Percentiles rank a stretch among this genome's conserved stretches.
Conservation (phyloP, 176 grass and related monocot species). For the Oryza coarctata region DNA sequence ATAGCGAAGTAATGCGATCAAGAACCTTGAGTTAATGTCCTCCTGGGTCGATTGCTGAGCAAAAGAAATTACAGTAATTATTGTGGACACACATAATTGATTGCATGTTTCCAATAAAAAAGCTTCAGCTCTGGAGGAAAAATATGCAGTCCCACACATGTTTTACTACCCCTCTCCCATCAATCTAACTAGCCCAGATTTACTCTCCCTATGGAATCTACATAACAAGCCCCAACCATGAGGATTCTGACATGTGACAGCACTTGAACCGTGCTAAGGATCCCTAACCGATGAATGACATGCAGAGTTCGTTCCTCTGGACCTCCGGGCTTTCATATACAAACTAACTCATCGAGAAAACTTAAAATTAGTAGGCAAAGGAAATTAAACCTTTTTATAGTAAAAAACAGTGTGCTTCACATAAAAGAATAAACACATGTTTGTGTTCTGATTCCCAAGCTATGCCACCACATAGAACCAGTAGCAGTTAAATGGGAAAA, state of each 20-base stretch:
- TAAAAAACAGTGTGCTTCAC: neutral
- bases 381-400: neutral
- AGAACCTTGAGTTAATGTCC: slow-evolving; percentile 45
- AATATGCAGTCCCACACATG: neutral
- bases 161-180: neutral
- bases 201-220: neutral
- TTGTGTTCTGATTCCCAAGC: neutral
- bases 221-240: neutral
- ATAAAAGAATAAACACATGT: neutral
- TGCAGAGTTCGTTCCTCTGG: neutral
- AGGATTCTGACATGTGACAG: neutral
- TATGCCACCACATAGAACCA: neutral
- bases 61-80: slow-evolving; percentile 3
- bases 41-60: slow-evolving; percentile 53
- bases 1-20: slow-evolving; percentile 56
- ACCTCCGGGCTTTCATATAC: neutral
- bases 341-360: neutral
- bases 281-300: neutral
- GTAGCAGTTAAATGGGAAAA: neutral
- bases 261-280: neutral
- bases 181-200: neutral
- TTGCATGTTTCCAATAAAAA: neutral
- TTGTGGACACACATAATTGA: neutral
- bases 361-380: neutral
- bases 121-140: neutral